Evolutionary conservation across 1,284 basidiomycete species (phyloP).

Genomic region (Cystobasidium pallidum): DNA sequence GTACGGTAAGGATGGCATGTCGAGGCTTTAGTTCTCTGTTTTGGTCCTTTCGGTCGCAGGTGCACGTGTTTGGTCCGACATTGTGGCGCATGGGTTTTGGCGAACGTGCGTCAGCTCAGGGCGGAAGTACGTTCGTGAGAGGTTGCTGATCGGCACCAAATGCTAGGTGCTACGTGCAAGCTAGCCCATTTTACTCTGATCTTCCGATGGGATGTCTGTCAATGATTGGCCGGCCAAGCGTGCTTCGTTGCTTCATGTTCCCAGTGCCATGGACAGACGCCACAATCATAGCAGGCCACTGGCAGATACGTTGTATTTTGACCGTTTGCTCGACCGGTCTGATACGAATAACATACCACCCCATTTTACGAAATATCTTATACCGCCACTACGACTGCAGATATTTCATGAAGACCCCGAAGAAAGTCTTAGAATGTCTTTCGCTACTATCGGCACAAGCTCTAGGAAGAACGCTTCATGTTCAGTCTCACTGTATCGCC

Average conservation of each 20-base stretch:
- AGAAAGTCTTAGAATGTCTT: conserved; percentile 28
- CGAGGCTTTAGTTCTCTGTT: background rate
- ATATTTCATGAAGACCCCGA: background rate
- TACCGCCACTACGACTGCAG: background rate
- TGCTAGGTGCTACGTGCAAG: too few species aligned
- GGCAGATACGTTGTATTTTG: too few species aligned
- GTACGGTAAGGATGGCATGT: background rate
- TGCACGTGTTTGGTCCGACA: conserved; percentile 5
- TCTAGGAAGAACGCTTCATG: conserved; percentile 30
- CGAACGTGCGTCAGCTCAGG: conserved; percentile 6
- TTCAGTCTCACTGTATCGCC: conserved; percentile 33
- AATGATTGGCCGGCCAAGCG: too few species aligned
- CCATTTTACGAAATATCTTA: background rate
- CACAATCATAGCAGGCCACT: too few species aligned
- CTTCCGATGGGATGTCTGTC: too few species aligned
- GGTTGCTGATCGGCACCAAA: background rate
- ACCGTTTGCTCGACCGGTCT: too few species aligned
- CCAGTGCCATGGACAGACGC: too few species aligned
- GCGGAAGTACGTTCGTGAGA: background rate
- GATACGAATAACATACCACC: too few species aligned
- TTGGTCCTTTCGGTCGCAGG: background rate
- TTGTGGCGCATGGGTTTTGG: background rate
- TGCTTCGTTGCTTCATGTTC: too few species aligned
- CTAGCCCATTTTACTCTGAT: too few species aligned
- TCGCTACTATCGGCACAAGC: conserved; percentile 28